These are phyloP conservation scores for Priceomyces haplophilus DNA, from an alignment of 805 yeast species.

Conservation along the genomic window DNA sequence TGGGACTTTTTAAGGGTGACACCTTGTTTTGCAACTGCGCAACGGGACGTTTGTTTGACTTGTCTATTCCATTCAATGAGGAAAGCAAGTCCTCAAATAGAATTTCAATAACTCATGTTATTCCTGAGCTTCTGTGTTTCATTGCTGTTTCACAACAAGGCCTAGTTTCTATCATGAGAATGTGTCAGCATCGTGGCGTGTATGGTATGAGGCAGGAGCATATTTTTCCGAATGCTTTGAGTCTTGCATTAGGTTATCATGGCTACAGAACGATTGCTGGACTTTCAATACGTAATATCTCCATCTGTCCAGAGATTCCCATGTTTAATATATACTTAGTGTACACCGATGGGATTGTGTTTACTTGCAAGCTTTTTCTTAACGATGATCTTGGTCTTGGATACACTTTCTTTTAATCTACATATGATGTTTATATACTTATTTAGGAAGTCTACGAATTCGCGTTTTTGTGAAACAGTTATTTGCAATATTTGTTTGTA, in stretches of 20 bases:
- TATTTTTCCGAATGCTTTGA: constrained; percentile 35
- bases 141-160: constrained; percentile 40
- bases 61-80: constrained; percentile 33
- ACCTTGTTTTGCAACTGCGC: constrained; percentile 48
- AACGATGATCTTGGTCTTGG: constrained; percentile 4
- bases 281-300: constrained; percentile 23
- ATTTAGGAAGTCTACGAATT: constrained; percentile 11
- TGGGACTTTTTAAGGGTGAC: constrained; percentile 46
- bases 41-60: constrained; percentile 40
- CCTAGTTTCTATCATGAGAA: constrained; percentile 31
- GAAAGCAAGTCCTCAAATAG: constrained; percentile 33
- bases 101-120: constrained; percentile 31
- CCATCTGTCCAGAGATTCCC: constrained; percentile 16
- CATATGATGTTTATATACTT: constrained; percentile 1
- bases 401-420: background rate
- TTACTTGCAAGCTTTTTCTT: constrained; percentile 17
- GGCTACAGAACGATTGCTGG: constrained; percentile 35
- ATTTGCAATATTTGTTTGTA: constrained; percentile 3
- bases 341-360: constrained; percentile 33
- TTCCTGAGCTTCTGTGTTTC: constrained; percentile 35
- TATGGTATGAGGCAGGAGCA: constrained; percentile 44
- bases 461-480: constrained; percentile 12
- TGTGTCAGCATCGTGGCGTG: constrained; percentile 35
- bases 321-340: constrained; percentile 30
- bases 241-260: constrained; percentile 22